These are phyloP conservation scores for Alternaria sp. DNA, from an alignment of 2,329 filamentous ascomycete genomes.

Conservation along the genomic window DNA sequence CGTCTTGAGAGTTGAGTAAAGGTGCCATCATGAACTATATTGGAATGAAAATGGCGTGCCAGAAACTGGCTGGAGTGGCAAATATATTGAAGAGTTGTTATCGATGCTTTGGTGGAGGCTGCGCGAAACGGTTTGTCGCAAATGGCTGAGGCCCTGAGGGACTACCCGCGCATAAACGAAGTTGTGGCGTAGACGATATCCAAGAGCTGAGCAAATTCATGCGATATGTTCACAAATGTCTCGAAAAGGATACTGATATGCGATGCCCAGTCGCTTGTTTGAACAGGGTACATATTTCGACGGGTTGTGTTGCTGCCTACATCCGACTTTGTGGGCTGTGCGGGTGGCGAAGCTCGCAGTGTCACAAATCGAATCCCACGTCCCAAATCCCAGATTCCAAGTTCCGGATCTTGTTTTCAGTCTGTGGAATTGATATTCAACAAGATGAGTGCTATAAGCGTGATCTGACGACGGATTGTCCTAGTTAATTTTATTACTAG, in stretches of 20 bases:
- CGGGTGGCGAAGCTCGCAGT: conserved; percentile 3
- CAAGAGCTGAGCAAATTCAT: conserved; percentile 11
- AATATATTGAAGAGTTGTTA: not conserved
- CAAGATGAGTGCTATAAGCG: not conserved
- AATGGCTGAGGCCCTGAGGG: conserved; percentile 6
- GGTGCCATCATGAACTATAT: conserved; percentile 6
- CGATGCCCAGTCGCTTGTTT: conserved; percentile 12
- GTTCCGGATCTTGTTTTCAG: not conserved
- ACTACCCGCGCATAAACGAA: conserved; percentile 1
- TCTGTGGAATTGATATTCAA: not conserved
- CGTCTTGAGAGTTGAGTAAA: conserved; percentile 10
- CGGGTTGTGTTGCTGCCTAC: conserved; percentile 6
- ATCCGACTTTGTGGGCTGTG: conserved; percentile 2
- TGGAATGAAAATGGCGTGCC: not conserved
- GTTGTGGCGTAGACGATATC: not conserved
- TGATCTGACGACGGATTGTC: not conserved
- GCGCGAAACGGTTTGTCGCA: not conserved
- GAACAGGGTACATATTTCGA: not conserved
- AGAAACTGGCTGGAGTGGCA: not conserved
- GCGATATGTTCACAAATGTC: not conserved
- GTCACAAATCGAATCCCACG: not conserved
- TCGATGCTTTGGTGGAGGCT: not conserved
- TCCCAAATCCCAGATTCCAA: not conserved
- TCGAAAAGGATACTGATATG: not conserved
- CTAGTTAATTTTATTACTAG: not conserved